These are phyloP conservation scores for Aspergillus carlsbadensis DNA, from an alignment of 495 filamentous ascomycete genomes.

Conservation along the genomic window DNA sequence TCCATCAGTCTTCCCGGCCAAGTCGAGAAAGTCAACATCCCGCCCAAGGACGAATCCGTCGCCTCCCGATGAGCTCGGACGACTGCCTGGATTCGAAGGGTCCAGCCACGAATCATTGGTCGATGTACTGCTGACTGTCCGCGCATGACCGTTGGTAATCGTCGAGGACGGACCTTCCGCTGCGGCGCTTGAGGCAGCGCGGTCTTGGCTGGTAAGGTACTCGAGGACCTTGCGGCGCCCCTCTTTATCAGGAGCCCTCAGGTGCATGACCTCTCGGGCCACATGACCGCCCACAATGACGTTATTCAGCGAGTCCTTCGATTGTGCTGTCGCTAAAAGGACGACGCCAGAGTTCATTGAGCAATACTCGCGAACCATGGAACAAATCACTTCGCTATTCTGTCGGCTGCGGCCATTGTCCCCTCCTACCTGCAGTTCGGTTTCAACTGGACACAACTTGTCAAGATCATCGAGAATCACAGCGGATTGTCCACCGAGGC, in stretches of 20 bases:
- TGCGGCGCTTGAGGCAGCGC: conserved; percentile 7
- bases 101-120: conserved; percentile 70
- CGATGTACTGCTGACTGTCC: conserved; percentile 36
- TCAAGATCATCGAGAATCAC: conserved; percentile 93
- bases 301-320: conserved; percentile 83
- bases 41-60: conserved; percentile 68
- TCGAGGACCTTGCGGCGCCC: conserved; percentile 80
- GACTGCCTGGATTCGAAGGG: conserved; percentile 50
- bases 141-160: conserved; percentile 34
- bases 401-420: conserved; percentile 91
- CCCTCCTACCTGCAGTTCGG: conserved; percentile 84
- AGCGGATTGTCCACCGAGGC: conserved; percentile 75
- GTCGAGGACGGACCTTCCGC: conserved; percentile 32
- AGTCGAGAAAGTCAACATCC: conserved; percentile 86
- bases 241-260: conserved; percentile 91
- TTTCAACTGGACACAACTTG: conserved; percentile 86
- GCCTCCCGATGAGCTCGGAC: conserved; percentile 45
- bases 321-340: conserved; percentile 85
- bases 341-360: conserved; percentile 72
- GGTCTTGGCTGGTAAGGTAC: conserved; percentile 48
- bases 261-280: conserved; percentile 75
- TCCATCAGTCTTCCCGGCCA: conserved; percentile 90
- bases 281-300: conserved; percentile 78
- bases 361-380: conserved; percentile 80
- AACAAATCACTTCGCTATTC: conserved; percentile 84